A percentile compares a stretch with the other conserved stretches of the same genome.
phyloP scores from a whole-genome alignment of 2,329 filamentous ascomycete species.

The Leptographium wingfieldii region DNA sequence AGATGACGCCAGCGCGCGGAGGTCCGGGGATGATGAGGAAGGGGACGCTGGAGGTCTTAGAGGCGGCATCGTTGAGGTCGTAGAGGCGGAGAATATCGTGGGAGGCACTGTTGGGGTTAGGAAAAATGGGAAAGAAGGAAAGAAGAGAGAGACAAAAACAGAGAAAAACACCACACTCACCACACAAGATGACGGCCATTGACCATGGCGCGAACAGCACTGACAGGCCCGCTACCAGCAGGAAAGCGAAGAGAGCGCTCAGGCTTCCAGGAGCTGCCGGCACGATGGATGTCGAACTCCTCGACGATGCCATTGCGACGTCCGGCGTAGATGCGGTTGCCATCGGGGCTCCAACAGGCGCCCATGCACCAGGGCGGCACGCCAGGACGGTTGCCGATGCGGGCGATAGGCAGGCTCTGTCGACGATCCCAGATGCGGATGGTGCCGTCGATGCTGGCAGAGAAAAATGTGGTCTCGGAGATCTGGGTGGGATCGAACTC shows the following conservation, averaged over 20 bases:
- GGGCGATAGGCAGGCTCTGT: conserved; percentile 61
- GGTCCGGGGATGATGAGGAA: conserved; percentile 94
- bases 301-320: conserved; percentile 87
- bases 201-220: conserved; percentile 76
- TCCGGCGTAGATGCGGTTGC: conserved; percentile 89
- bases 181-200: conserved; percentile 89
- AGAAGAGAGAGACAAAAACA: neutral
- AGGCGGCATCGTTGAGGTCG: conserved; percentile 58
- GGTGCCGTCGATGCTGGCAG: conserved; percentile 75
- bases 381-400: conserved; percentile 58
- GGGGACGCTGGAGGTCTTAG: conserved; percentile 69
- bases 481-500: conserved; percentile 43
- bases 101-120: conserved; percentile 48
- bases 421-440: conserved; percentile 90
- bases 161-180: conserved; percentile 6
- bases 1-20: conserved; percentile 72
- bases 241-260: conserved; percentile 79
- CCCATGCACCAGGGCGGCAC: conserved; percentile 97
- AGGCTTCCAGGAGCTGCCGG: conserved; percentile 52
- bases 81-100: conserved; percentile 91
- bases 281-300: conserved; percentile 80
- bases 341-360: conserved; percentile 90
- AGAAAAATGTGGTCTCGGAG: conserved; percentile 72
- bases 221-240: conserved; percentile 77
- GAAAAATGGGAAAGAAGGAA: neutral